These are phyloP conservation scores for Gloeophyllum trabeum DNA, from an alignment of 768 basidiomycete genomes.

Conservation along the genomic window DNA sequence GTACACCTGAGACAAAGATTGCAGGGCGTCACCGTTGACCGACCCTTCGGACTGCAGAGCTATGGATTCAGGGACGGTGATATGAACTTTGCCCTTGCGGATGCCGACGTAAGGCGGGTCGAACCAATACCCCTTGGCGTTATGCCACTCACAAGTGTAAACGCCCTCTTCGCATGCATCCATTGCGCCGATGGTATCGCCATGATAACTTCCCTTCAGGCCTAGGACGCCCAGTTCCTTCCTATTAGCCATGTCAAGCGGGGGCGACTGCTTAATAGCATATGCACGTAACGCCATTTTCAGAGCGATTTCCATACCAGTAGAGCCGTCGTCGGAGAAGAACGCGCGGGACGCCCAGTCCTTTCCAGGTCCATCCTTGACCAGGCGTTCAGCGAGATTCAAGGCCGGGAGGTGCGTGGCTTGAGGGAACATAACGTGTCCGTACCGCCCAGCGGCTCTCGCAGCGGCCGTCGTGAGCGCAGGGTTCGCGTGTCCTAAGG, in stretches of 20 bases:
- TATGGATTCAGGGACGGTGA: constrained; percentile 43
- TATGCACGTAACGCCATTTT: constrained; percentile 90
- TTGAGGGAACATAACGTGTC: constrained; percentile 94
- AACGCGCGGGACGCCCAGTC: constrained; percentile 91
- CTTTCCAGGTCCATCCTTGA: constrained; percentile 66
- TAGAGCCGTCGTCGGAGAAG: constrained; percentile 92
- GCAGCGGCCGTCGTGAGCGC: constrained; percentile 80
- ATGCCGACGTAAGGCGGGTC: constrained; percentile 76
- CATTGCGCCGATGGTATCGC: constrained; percentile 97
- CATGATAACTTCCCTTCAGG: constrained; percentile 89
- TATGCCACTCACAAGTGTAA: constrained; percentile 94
- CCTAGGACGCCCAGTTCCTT: constrained; percentile 70
- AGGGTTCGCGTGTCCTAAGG: constrained; percentile 73
- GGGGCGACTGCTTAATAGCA: constrained; percentile 24
- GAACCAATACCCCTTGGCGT: constrained; percentile 88
- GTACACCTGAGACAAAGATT: constrained; percentile 53
- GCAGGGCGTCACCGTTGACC: constrained; percentile 19
- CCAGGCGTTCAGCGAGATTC: constrained; percentile 66
- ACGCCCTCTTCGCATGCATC: constrained; percentile 88
- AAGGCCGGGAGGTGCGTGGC: constrained; percentile 83
- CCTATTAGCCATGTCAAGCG: constrained; percentile 23
- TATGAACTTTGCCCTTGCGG: constrained; percentile 40
- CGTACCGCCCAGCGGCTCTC: constrained; percentile 83
- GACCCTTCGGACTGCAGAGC: constrained; percentile 16
- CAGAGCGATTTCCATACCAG: constrained; percentile 93